Evolutionary conservation across 192 early-diverging fungal genomes (phyloP).

Genomic region (Coemansia sp.): DNA sequence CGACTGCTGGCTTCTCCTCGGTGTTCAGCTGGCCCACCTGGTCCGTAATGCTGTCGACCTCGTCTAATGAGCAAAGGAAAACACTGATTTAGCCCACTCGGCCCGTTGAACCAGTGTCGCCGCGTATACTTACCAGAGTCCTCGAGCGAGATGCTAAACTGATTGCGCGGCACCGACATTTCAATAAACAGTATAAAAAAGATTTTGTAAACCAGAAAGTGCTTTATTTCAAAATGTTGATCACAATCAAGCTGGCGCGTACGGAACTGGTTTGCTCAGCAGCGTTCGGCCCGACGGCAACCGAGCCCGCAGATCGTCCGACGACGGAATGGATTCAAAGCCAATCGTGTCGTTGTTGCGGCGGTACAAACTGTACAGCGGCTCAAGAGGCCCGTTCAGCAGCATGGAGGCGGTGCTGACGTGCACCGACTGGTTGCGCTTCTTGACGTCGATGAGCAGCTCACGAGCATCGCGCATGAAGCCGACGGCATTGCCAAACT

Average conservation of each 20-base stretch:
- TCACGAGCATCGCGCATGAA: conserved; percentile 55
- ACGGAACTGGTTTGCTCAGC: conserved; percentile 33
- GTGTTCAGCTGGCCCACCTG: conserved; percentile 22
- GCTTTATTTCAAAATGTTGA: not conserved
- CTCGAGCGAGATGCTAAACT: conserved; percentile 41
- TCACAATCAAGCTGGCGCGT: conserved; percentile 10
- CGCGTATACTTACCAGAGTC: conserved; percentile 25
- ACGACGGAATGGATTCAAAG: conserved; percentile 48
- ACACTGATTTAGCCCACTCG: not conserved
- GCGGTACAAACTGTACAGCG: conserved; percentile 47
- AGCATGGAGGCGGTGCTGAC: conserved; percentile 40
- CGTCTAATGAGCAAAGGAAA: conserved; percentile 15
- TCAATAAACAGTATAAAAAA: not conserved
- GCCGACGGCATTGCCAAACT: conserved; percentile 49
- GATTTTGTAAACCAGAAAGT: not conserved
- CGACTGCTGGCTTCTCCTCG: not conserved
- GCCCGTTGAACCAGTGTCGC: not conserved
- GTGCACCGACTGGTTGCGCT: conserved; percentile 45
- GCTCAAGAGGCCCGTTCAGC: conserved; percentile 40
- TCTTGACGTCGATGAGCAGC: conserved; percentile 38
- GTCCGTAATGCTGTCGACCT: conserved; percentile 23
- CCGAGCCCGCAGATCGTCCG: conserved; percentile 42
- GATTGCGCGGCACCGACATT: conserved; percentile 20
- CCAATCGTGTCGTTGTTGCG: conserved; percentile 56
- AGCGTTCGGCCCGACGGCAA: conserved; percentile 47